phyloP scores from a whole-genome alignment of 2,329 filamentous ascomycete genomes.

The Xylaria multiplex region DNA sequence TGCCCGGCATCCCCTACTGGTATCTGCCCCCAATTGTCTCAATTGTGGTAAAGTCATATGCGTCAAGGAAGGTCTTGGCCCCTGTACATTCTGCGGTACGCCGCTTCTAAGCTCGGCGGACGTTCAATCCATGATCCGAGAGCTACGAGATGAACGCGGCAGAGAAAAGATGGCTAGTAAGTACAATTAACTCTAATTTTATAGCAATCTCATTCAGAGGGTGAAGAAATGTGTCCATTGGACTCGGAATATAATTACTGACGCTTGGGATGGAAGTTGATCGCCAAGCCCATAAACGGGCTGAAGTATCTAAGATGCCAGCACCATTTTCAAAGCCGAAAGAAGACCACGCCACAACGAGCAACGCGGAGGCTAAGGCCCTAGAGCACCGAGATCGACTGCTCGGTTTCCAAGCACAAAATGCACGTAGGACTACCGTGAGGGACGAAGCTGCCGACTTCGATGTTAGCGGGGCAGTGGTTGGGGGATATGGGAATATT shows the following conservation, averaged over 20 bases:
- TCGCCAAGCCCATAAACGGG: slow-evolving; percentile 72
- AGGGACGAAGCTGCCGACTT: slow-evolving; percentile 82
- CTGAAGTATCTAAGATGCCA: slow-evolving; percentile 71
- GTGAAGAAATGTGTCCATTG: not conserved
- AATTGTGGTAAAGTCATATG: slow-evolving; percentile 96
- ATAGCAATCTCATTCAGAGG: no score
- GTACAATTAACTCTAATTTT: not conserved
- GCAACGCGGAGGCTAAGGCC: slow-evolving; percentile 73
- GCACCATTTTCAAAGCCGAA: slow-evolving; percentile 67
- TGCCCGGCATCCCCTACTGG: slow-evolving; percentile 84
- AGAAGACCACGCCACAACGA: slow-evolving; percentile 50
- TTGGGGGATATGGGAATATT: slow-evolving; percentile 67
- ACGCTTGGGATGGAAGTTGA: slow-evolving; percentile 61
- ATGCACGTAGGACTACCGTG: slow-evolving; percentile 83
- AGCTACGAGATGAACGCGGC: slow-evolving; percentile 85
- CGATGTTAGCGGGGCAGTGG: slow-evolving; percentile 60
- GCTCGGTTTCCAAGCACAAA: slow-evolving; percentile 84
- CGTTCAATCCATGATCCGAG: slow-evolving; percentile 84
- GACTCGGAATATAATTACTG: not conserved
- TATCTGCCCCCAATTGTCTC: slow-evolving; percentile 92
- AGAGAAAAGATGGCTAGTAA: slow-evolving; percentile 78
- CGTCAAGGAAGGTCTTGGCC: slow-evolving; percentile 90
- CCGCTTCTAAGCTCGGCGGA: slow-evolving; percentile 78
- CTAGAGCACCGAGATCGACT: slow-evolving; percentile 83
- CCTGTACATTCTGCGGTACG: slow-evolving; percentile 88